A percentile compares a stretch with the other conserved stretches of the same genome.
phyloP scores from a whole-genome alignment of 2,329 filamentous ascomycete species.

The Fusarium abutilonis region DNA sequence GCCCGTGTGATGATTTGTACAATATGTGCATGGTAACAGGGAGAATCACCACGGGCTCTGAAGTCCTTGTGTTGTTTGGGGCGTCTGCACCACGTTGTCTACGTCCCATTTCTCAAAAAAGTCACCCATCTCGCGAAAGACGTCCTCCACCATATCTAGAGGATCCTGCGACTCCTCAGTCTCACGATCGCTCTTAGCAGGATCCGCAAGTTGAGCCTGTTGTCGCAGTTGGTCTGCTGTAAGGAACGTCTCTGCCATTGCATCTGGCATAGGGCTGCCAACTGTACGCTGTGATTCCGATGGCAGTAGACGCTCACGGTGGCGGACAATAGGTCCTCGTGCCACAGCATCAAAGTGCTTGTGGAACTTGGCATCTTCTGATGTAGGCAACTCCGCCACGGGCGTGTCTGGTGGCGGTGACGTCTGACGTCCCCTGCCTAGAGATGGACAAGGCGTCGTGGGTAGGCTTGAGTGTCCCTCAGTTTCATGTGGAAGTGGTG shows the following conservation, averaged over 20 bases:
- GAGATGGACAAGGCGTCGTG: conserved; percentile 19
- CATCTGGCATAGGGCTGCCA: conserved; percentile 39
- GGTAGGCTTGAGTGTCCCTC: conserved; percentile 13
- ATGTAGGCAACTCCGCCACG: conserved; percentile 49
- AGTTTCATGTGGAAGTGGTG: conserved; percentile 46
- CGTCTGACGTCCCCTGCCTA: conserved; percentile 38
- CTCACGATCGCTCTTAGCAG: conserved; percentile 19
- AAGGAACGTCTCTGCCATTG: conserved; percentile 44
- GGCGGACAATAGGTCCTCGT: conserved; percentile 45
- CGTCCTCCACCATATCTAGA: conserved; percentile 51
- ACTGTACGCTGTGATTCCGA: conserved; percentile 53
- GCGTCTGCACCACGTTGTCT: conserved; percentile 37
- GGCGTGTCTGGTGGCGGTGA: conserved; percentile 58
- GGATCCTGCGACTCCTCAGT: conserved; percentile 46
- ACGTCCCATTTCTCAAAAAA: conserved; percentile 50
- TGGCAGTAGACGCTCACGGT: conserved; percentile 51
- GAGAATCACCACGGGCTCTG: conserved; percentile 45
- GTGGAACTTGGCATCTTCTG: conserved; percentile 53
- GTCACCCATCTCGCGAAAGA: conserved; percentile 52
- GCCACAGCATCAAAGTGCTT: conserved; percentile 60
- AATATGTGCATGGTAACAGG: neutral
- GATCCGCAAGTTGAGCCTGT: conserved; percentile 7
- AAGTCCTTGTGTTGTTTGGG: conserved; percentile 30
- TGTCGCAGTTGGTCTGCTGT: conserved; percentile 38
- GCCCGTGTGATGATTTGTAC: neutral